phyloP scores from a whole-genome alignment of 371 early-diverging fungal species.

The Sporodiniella umbellata region DNA sequence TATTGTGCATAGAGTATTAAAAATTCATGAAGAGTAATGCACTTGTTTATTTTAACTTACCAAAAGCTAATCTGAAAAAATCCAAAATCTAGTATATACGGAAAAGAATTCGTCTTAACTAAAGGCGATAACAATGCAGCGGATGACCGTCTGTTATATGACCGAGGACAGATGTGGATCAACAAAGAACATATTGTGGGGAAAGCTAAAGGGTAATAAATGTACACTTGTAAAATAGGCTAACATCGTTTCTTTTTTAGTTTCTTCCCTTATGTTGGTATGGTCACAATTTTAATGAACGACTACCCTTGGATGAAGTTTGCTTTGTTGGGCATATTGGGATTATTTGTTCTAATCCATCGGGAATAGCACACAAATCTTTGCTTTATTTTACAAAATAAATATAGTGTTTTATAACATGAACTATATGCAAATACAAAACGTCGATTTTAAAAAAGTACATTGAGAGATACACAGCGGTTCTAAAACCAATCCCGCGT shows the following conservation, averaged over 20 bases:
- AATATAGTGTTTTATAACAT: too few relatives aligned
- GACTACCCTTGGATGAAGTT: conserved; percentile 91
- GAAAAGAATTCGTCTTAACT: conserved; percentile 86
- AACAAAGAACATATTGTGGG: conserved; percentile 85
- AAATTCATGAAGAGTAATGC: conserved; percentile 77
- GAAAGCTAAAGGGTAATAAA: conserved; percentile 77
- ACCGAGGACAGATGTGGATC: conserved; percentile 88
- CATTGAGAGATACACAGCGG: too few relatives aligned
- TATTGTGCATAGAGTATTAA: conserved; percentile 97
- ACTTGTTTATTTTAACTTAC: neutral
- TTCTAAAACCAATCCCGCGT: too few relatives aligned
- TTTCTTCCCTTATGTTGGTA: conserved; percentile 92
- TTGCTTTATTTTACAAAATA: too few relatives aligned
- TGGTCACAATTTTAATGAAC: conserved; percentile 95
- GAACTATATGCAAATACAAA: too few relatives aligned
- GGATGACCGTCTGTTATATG: conserved; percentile 95
- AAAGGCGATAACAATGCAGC: conserved; percentile 98
- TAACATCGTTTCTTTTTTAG: conserved; percentile 24
- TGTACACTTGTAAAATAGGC: neutral
- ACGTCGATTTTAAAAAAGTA: too few relatives aligned
- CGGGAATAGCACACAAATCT: too few relatives aligned
- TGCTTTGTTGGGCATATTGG: conserved; percentile 75
- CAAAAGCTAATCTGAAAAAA: neutral
- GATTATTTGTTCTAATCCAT: conserved; percentile 65
- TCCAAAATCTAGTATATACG: conserved; percentile 42